These are phyloP conservation scores for Sordariomycetes sp. DNA, from an alignment of 2,329 filamentous ascomycete species.

Conservation along the genomic window DNA sequence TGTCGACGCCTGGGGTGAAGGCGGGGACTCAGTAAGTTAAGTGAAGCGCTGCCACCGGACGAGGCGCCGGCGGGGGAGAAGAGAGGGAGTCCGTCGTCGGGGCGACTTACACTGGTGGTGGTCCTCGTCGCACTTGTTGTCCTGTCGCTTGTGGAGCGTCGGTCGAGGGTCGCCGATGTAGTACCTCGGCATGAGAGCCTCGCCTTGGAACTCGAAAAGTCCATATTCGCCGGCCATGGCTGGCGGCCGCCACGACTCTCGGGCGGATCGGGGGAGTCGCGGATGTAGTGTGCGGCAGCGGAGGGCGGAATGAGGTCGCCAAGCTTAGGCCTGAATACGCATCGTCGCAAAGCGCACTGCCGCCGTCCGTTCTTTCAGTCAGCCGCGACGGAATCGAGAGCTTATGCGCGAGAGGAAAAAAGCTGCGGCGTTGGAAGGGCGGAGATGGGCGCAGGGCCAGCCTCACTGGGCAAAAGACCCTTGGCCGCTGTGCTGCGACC, in stretches of 20 bases:
- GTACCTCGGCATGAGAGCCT: constrained; percentile 16
- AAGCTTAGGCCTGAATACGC: neutral
- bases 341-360: neutral
- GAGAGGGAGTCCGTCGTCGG: neutral
- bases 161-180: constrained; percentile 15
- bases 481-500: no score
- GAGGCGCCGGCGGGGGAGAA: neutral
- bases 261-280: neutral
- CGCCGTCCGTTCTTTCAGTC: neutral
- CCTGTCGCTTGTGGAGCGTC: constrained; percentile 16
- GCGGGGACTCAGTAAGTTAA: neutral
- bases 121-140: constrained; percentile 13
- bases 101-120: constrained; percentile 19
- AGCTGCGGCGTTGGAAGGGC: neutral
- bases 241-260: neutral
- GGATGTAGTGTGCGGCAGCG: neutral
- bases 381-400: neutral
- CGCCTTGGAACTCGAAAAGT: constrained; percentile 1
- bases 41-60: neutral
- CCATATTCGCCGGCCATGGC: constrained; percentile 1
- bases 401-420: neutral
- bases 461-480: no score
- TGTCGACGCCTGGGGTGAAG: constrained; percentile 26
- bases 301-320: neutral
- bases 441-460: no score